Conservation (phyloP, 805 yeast species). For the Candida stauntonica region DNA sequence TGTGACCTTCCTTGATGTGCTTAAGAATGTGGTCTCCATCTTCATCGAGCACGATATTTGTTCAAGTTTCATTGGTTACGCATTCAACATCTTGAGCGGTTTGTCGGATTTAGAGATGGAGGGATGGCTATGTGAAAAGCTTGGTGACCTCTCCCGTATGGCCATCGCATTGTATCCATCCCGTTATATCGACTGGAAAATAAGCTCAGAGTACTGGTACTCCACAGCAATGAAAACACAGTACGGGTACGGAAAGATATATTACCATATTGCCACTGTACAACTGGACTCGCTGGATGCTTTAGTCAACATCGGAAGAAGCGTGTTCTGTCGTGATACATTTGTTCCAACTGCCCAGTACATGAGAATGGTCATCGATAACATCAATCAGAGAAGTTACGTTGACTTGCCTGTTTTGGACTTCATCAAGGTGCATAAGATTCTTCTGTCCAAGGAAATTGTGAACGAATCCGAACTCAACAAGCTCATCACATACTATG, state of each 20-base stretch:
- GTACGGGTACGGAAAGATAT: conserved; percentile 81
- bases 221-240: conserved; percentile 64
- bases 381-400: conserved; percentile 55
- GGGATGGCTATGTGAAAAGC: conserved; percentile 69
- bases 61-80: conserved; percentile 67
- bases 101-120: conserved; percentile 32
- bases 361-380: conserved; percentile 71
- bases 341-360: conserved; percentile 81
- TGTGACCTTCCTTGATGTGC: conserved; percentile 72
- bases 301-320: conserved; percentile 71
- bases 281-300: conserved; percentile 70
- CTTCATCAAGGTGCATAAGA: conserved; percentile 27
- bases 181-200: conserved; percentile 79
- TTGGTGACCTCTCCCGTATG: conserved; percentile 84
- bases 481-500: conserved; percentile 59
- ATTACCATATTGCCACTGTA: conserved; percentile 84
- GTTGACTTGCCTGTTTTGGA: conserved; percentile 33
- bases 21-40: conserved; percentile 68
- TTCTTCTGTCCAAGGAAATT: conserved; percentile 21
- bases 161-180: conserved; percentile 82
- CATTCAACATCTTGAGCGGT: conserved; percentile 49
- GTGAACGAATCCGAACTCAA: conserved; percentile 38
- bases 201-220: conserved; percentile 82
- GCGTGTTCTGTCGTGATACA: conserved; percentile 76
- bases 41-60: conserved; percentile 77